Conservation (phyloP, 352 stramenopile species). For the Phytophthora crassamura region DNA sequence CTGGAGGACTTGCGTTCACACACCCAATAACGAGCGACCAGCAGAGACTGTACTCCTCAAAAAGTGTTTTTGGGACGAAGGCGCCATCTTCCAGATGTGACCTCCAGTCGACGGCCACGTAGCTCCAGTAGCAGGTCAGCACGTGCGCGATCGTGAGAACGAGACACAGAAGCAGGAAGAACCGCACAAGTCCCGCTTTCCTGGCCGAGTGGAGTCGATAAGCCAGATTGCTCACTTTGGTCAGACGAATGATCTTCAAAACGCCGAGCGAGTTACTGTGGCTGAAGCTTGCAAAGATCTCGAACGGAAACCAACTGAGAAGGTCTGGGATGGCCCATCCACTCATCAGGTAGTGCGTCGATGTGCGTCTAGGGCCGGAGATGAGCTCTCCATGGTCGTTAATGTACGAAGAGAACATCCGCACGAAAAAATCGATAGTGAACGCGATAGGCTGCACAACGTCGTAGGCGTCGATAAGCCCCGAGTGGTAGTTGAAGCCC, state of each 20-base stretch:
- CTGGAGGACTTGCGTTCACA: constrained; percentile 65
- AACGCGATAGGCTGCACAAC: constrained; percentile 51
- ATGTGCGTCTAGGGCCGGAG: constrained; percentile 52
- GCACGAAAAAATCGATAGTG: constrained; percentile 59
- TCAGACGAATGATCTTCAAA: constrained; percentile 65
- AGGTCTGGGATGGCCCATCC: constrained; percentile 65
- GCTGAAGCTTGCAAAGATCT: constrained; percentile 34
- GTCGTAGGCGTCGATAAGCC: constrained; percentile 42
- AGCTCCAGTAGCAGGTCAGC: constrained; percentile 71
- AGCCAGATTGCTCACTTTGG: constrained; percentile 71
- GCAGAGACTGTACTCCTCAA: constrained; percentile 53
- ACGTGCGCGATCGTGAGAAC: constrained; percentile 63
- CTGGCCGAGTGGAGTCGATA: constrained; percentile 58
- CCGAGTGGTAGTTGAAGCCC: constrained; percentile 53
- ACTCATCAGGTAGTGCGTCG: constrained; percentile 59
- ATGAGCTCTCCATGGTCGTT: constrained; percentile 58
- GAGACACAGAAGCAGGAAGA: constrained; percentile 51
- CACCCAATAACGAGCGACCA: constrained; percentile 71
- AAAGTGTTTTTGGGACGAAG: constrained; percentile 33
- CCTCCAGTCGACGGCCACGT: constrained; percentile 53
- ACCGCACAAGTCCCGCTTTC: constrained; percentile 66
- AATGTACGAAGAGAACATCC: constrained; percentile 65
- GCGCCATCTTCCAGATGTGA: constrained; percentile 40
- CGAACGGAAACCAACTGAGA: constrained; percentile 73
- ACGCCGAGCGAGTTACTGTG: constrained; percentile 58